Conservation (phyloP, 2,329 filamentous ascomycete genomes). For the Neofusicoccum parvum region DNA sequence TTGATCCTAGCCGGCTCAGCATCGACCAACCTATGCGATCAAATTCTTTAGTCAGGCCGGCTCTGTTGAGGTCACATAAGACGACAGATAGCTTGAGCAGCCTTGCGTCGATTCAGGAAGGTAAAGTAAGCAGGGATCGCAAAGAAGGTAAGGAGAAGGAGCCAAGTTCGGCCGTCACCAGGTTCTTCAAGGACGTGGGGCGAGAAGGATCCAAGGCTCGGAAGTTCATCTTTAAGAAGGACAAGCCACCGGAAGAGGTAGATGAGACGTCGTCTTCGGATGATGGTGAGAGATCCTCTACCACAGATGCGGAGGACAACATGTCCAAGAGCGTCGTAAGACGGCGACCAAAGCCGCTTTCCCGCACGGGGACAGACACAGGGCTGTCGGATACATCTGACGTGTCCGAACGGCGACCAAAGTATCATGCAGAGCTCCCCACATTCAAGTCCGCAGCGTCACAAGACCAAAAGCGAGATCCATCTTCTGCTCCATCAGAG, state of each 20-base stretch:
- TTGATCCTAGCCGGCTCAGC: slow-evolving; percentile 6
- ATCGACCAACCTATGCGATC: slow-evolving; percentile 1
- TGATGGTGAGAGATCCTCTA: slow-evolving; percentile 49
- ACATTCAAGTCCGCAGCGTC: slow-evolving; percentile 15
- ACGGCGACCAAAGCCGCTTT: neutral
- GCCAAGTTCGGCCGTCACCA: slow-evolving; percentile 60
- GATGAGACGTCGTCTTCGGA: slow-evolving; percentile 27
- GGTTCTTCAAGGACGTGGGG: slow-evolving; percentile 76
- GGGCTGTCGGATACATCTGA: slow-evolving; percentile 6
- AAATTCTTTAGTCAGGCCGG: neutral
- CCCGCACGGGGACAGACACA: slow-evolving; percentile 11
- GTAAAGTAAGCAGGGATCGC: slow-evolving; percentile 21
- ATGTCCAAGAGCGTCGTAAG: slow-evolving; percentile 21
- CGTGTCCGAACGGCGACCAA: neutral
- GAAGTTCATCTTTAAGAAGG: slow-evolving; percentile 62
- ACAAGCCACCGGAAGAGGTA: slow-evolving; percentile 40
- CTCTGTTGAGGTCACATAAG: slow-evolving; percentile 29
- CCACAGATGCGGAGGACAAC: slow-evolving; percentile 48
- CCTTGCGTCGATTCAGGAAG: slow-evolving; percentile 33
- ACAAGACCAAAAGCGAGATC: neutral
- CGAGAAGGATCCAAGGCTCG: slow-evolving; percentile 64
- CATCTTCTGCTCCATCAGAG: neutral
- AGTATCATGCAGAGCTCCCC: slow-evolving; percentile 9
- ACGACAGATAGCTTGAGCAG: slow-evolving; percentile 43
- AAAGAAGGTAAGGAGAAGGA: slow-evolving; percentile 48